Evolutionary conservation across 2,329 filamentous ascomycete genomes (phyloP).

Genomic region (Diaporthe sp.): DNA sequence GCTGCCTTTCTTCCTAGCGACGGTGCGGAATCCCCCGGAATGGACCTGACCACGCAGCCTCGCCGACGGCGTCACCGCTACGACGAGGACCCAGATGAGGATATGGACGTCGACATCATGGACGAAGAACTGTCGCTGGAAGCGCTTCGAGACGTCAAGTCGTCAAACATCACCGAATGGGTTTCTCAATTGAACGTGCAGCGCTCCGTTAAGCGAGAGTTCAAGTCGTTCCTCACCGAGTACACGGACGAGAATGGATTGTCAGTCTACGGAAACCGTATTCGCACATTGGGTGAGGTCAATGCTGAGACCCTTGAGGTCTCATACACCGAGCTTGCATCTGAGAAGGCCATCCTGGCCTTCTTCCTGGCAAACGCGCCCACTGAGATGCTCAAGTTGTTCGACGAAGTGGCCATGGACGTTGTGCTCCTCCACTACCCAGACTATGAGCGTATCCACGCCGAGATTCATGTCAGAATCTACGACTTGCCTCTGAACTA

Average conservation of each 20-base stretch:
- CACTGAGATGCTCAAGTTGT: conserved; percentile 93
- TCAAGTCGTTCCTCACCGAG: conserved; percentile 96
- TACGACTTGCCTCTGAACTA: conserved; percentile 95
- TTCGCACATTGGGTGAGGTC: conserved; percentile 94
- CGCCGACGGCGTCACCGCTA: conserved; percentile 89
- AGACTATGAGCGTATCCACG: conserved; percentile 96
- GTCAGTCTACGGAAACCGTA: conserved; percentile 94
- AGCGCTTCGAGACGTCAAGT: conserved; percentile 91
- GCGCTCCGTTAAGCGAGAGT: conserved; percentile 93
- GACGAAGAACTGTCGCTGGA: conserved; percentile 94
- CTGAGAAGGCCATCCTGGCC: conserved; percentile 91
- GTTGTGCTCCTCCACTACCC: conserved; percentile 96
- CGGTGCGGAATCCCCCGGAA: conserved; percentile 77
- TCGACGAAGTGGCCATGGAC: conserved; percentile 97
- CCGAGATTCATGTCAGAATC: conserved; percentile 97
- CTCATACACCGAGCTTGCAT: conserved; percentile 91
- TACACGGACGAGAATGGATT: conserved; percentile 90
- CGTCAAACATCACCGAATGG: conserved; percentile 94
- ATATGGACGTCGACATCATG: conserved; percentile 94
- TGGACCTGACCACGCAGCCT: conserved; percentile 87
- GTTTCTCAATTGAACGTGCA: conserved; percentile 90
- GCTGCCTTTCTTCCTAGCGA: conserved; percentile 82
- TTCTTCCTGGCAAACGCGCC: conserved; percentile 97
- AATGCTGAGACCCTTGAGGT: conserved; percentile 97
- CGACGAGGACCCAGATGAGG: conserved; percentile 93